Evolutionary conservation across 306 rosid genomes (phyloP), one percentile per base, ranked within the genome.

Genomic region (Datisca glomerata): DNA sequence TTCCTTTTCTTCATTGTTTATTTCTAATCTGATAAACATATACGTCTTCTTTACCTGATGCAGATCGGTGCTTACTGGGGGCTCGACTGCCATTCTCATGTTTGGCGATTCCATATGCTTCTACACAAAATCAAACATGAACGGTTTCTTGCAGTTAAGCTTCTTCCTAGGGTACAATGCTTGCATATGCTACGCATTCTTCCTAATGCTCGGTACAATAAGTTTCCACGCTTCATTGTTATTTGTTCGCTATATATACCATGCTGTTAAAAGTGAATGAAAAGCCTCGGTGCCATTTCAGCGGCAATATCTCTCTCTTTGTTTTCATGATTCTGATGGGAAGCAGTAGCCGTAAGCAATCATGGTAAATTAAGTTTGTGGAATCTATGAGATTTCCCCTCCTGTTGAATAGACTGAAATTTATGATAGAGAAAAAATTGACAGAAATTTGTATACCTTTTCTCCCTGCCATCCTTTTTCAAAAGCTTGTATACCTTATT

Each of bases 41-140:
- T n/a, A n/a, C n/a, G 25, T 53, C 40, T 50, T 40, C 43, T 42
- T 51, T n/a, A n/a, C n/a, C n/a, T n/a, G 18, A 9, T 72, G 73
- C 96, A 87, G 96, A 71, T 87, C 93, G 21, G 70, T 79, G 46
- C 51, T 73, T 45, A 61, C 61, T 40, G 94, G 96, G 39, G 94
- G 96, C 41, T 76, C 93, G 10, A 58, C 79, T 3, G 84, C 93
- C 43, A 46, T 80, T 34, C 76, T 79, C 50, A 84, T 73, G 86
- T 85, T 85, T 33, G 73, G 68, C 23, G 79, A 73, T 60, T 46
- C 68, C 55, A 67, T 86, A 43, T 76, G 44, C 72, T 87, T 82
- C 76, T 82, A 71, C 42, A 34, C 34, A 57, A 73, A 69, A 46
- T 82, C 94, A 36, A 76, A 63, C 43, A 87, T 87, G 94, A 59